Conservation (phyloP, 208 protist genomes). For the Leishmania guyanensis region DNA sequence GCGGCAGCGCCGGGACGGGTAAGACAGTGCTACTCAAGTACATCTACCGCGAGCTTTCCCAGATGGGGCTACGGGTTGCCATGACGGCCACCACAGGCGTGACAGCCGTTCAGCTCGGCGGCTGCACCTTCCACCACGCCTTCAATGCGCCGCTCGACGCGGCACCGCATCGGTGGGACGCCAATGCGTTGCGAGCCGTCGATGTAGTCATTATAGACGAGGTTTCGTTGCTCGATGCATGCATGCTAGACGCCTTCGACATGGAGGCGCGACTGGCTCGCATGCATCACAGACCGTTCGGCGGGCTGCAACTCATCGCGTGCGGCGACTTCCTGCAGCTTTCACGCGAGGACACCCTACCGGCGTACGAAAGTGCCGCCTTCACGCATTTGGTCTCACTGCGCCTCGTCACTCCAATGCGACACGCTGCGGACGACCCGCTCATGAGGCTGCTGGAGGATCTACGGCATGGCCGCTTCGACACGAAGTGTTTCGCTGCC, state of each 20-base stretch:
- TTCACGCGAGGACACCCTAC: conserved; percentile 42
- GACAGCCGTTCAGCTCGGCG: conserved; percentile 87
- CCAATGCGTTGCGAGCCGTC: conserved; percentile 75
- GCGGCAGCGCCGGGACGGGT: conserved; percentile 89
- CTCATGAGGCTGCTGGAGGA: conserved; percentile 58
- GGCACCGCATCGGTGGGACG: conserved; percentile 60
- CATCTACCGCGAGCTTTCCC: conserved; percentile 66
- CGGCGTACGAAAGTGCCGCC: conserved; percentile 56
- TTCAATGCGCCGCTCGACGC: conserved; percentile 68
- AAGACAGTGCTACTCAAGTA: conserved; percentile 89
- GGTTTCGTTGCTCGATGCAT: conserved; percentile 84
- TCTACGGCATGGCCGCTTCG: conserved; percentile 68
- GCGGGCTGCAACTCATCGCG: conserved; percentile 90
- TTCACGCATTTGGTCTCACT: conserved; percentile 66
- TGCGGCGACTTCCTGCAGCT: conserved; percentile 95
- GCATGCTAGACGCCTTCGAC: conserved; percentile 88
- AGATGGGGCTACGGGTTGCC: conserved; percentile 76
- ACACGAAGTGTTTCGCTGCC: conserved; percentile 34
- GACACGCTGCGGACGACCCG: conserved; percentile 54
- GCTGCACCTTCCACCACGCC: conserved; percentile 91
- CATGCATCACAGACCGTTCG: conserved; percentile 68
- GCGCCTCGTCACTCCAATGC: conserved; percentile 82
- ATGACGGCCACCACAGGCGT: conserved; percentile 91
- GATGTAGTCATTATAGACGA: conserved; percentile 94
- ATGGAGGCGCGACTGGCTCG: conserved; percentile 77